phyloP scores from a whole-genome alignment of 768 basidiomycete species.

The Termitomyces sp. region DNA sequence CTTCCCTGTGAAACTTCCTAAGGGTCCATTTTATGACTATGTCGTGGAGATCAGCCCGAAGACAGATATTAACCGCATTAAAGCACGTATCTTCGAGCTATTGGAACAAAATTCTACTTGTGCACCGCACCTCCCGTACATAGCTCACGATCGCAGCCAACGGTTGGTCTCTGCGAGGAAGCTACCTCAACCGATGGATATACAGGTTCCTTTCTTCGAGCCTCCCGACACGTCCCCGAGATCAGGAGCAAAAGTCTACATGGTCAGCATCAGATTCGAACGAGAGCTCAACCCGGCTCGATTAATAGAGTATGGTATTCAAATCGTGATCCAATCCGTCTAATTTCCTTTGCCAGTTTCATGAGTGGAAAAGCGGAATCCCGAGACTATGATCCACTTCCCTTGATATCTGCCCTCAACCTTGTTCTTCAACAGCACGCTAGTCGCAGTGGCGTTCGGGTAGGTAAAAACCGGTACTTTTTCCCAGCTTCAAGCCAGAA shows the following conservation, averaged over 20 bases:
- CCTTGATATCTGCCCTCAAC: constrained; percentile 56
- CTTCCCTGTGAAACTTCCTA: constrained; percentile 49
- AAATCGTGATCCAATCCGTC: not conserved
- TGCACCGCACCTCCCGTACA: constrained; percentile 33
- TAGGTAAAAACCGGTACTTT: constrained; percentile 57
- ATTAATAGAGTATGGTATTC: constrained; percentile 31
- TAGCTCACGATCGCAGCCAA: constrained; percentile 52
- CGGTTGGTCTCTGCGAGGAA: constrained; percentile 42
- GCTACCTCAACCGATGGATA: constrained; percentile 43
- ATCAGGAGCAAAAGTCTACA: constrained; percentile 38
- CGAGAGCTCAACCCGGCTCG: constrained; percentile 34
- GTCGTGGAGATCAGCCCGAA: constrained; percentile 47
- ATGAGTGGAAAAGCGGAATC: constrained; percentile 43
- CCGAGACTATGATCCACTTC: constrained; percentile 44
- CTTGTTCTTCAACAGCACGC: constrained; percentile 52
- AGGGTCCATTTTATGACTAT: constrained; percentile 54
- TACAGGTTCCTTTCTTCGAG: constrained; percentile 40
- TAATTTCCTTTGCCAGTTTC: constrained; percentile 37
- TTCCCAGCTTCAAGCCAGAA: constrained; percentile 35
- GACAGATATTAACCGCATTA: constrained; percentile 40
- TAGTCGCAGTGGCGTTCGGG: constrained; percentile 42
- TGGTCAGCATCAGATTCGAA: constrained; percentile 37
- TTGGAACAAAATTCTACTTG: constrained; percentile 41
- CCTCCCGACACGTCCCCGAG: constrained; percentile 33
- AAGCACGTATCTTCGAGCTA: constrained; percentile 51